A percentile compares a stretch with the other conserved stretches of the same genome.
These are phyloP conservation scores for Vigna unguiculata DNA, from an alignment of 306 rosid species.

Conservation along the genomic window DNA sequence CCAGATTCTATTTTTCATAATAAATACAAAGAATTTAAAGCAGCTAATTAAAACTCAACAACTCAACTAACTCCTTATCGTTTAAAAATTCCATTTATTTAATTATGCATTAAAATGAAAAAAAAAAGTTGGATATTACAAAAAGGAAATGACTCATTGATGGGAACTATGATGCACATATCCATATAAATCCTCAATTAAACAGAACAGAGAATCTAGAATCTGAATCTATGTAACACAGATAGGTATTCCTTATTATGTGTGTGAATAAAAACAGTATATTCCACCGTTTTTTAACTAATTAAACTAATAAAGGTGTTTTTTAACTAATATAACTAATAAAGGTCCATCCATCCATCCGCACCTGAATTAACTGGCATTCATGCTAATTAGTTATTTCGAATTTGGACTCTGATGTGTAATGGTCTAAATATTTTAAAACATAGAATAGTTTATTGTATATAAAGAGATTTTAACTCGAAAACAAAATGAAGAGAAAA, in stretches of 20 bases:
- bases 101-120: neutral
- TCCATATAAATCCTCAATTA: neutral
- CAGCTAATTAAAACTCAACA: neutral
- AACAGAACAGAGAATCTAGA: conserved; percentile 9
- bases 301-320: neutral
- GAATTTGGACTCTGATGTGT: neutral
- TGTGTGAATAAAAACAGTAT: neutral
- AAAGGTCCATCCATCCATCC: neutral
- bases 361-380: neutral
- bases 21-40: neutral
- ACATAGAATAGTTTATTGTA: too few relatives aligned
- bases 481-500: neutral
- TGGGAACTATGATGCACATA: neutral
- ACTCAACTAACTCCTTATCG: neutral
- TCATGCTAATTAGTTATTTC: neutral
- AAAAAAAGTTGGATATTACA: neutral
- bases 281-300: neutral
- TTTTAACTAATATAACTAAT: too few relatives aligned
- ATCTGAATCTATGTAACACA: neutral
- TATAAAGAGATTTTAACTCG: too few relatives aligned
- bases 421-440: too few relatives aligned
- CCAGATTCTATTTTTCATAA: neutral
- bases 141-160: neutral
- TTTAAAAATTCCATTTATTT: conserved; percentile 1
- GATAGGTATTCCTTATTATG: neutral